A percentile compares a stretch with the other conserved stretches of the same genome.
These are phyloP conservation scores for Hypomyces rosellus DNA, from an alignment of 2,329 filamentous ascomycete genomes.

Conservation along the genomic window DNA sequence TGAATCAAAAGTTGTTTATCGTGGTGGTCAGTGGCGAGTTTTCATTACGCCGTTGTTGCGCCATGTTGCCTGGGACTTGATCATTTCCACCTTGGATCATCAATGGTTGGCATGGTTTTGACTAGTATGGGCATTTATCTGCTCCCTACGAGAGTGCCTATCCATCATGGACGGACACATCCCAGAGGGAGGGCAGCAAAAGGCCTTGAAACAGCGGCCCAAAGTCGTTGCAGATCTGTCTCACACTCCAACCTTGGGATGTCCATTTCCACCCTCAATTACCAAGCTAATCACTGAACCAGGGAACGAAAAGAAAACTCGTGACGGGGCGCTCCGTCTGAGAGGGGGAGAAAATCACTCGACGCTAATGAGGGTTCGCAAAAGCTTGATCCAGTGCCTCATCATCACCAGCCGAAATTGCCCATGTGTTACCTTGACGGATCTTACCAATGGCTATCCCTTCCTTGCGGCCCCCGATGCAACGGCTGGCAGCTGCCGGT, in stretches of 20 bases:
- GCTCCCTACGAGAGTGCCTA: too few relatives aligned
- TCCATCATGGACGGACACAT: too few relatives aligned
- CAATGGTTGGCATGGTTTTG: too few relatives aligned
- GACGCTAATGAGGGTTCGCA: too few relatives aligned
- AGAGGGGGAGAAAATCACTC: too few relatives aligned
- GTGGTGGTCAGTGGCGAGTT: neutral
- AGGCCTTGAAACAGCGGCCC: slow-evolving; percentile 1
- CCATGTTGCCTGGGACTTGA: neutral
- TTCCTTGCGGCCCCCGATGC: too few relatives aligned
- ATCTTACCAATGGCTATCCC: neutral
- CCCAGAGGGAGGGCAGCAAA: neutral
- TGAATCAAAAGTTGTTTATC: neutral
- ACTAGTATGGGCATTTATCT: too few relatives aligned
- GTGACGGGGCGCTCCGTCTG: slow-evolving; percentile 1
- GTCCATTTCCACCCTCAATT: neutral
- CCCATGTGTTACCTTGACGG: slow-evolving; percentile 2
- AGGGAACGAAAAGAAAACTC: slow-evolving; percentile 1
- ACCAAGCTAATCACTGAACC: neutral
- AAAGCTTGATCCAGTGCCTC: too few relatives aligned
- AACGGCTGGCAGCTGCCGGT: too few relatives aligned
- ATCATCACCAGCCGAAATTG: slow-evolving; percentile 7
- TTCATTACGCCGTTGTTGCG: slow-evolving; percentile 5
- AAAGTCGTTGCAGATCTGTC: slow-evolving; percentile 1
- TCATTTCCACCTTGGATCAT: too few relatives aligned
- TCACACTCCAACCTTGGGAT: neutral